Conservation (phyloP, 179 eudicot species). For the Spergularia azorica region DNA sequence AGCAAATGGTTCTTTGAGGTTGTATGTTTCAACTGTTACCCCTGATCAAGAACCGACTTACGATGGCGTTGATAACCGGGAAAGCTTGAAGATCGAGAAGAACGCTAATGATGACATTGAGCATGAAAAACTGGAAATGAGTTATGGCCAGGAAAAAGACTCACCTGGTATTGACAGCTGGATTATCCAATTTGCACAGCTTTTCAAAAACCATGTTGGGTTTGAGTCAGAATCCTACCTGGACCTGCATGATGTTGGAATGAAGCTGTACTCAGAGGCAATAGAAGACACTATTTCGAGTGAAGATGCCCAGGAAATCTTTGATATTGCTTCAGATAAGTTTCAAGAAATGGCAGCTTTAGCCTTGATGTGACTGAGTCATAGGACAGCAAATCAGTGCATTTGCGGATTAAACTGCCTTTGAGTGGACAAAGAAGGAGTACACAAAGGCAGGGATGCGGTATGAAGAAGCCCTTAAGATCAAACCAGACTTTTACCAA, state of each 20-base stretch:
- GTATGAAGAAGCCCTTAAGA: slow-evolving; percentile 70
- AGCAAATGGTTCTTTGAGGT: slow-evolving; percentile 60
- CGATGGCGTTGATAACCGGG: slow-evolving; percentile 37
- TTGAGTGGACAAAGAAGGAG: slow-evolving; percentile 79
- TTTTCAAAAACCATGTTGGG: slow-evolving; percentile 88
- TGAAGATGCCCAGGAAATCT: slow-evolving; percentile 79
- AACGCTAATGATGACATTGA: slow-evolving; percentile 25
- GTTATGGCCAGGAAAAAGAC: slow-evolving; percentile 33
- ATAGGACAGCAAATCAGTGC: slow-evolving; percentile 53
- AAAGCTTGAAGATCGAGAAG: slow-evolving; percentile 21
- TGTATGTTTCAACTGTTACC: slow-evolving; percentile 72
- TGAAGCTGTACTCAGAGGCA: slow-evolving; percentile 86
- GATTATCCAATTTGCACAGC: slow-evolving; percentile 77
- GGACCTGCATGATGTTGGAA: slow-evolving; percentile 83
- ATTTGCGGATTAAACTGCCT: slow-evolving; percentile 53
- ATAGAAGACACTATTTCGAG: slow-evolving; percentile 78
- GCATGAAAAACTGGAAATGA: slow-evolving; percentile 36
- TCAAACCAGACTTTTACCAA: slow-evolving; percentile 85
- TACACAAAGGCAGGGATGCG: slow-evolving; percentile 58
- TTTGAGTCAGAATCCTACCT: slow-evolving; percentile 78
- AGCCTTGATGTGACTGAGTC: slow-evolving; percentile 51
- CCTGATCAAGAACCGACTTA: slow-evolving; percentile 77
- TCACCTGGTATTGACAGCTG: slow-evolving; percentile 59
- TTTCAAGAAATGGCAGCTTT: slow-evolving; percentile 94
- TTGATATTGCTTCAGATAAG: slow-evolving; percentile 73